Conservation (phyloP, 73 alveolate genomes). For the Blepharisma japonicum region DNA sequence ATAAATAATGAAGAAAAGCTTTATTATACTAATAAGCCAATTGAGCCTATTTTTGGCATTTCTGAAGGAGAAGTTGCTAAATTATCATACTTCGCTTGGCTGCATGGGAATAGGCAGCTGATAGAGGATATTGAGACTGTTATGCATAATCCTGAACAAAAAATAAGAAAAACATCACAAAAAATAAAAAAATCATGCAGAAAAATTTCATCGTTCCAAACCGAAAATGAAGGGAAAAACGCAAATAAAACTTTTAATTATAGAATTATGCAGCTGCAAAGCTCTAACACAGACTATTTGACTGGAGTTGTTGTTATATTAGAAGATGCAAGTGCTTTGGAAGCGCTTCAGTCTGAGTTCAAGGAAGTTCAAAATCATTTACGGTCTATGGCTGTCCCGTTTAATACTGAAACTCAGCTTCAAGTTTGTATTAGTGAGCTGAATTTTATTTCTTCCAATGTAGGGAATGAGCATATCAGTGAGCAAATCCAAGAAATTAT, state of each 20-base stretch:
- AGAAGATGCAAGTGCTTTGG: slow-evolving; percentile 23
- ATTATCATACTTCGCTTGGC: slow-evolving; percentile 18
- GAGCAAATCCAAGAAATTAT: slow-evolving; percentile 10
- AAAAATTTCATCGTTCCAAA: not conserved
- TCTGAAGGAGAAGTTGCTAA: not conserved
- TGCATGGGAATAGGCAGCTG: slow-evolving; percentile 16
- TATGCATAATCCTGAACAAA: not conserved
- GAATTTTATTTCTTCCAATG: not conserved
- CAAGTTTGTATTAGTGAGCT: slow-evolving; percentile 12
- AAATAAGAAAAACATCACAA: slow-evolving; percentile 13
- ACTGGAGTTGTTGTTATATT: slow-evolving; percentile 7
- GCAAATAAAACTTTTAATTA: not conserved
- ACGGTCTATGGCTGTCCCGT: not conserved
- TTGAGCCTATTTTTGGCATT: slow-evolving; percentile 10
- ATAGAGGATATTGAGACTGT: slow-evolving; percentile 3
- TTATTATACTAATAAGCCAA: slow-evolving; percentile 5
- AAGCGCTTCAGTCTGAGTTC: slow-evolving; percentile 14
- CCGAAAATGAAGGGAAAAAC: not conserved
- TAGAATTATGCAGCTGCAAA: slow-evolving; percentile 8
- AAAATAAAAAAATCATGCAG: not conserved
- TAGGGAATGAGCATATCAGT: not conserved
- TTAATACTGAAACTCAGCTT: slow-evolving; percentile 18
- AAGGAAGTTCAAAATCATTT: slow-evolving; percentile 14
- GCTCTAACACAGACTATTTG: not conserved
- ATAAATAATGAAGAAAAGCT: not conserved